Evolutionary conservation across 2,329 filamentous ascomycete species (phyloP).

Genomic region (Colletotrichum lini): DNA sequence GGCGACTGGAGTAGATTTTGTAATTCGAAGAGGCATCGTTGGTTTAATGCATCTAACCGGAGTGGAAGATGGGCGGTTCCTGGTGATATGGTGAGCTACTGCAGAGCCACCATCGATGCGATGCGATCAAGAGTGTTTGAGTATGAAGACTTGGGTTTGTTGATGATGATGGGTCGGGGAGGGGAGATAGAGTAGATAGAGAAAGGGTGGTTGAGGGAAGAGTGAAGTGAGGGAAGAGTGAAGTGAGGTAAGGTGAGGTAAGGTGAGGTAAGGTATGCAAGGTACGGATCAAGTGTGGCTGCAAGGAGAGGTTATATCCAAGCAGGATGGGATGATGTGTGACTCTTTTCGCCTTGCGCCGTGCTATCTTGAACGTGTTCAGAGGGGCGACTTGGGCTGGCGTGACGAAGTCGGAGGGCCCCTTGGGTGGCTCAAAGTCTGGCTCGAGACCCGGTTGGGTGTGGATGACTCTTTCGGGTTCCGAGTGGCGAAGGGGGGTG

Average conservation of each 20-base stretch:
- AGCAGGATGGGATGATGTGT: slow-evolving; percentile 40
- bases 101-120: slow-evolving; percentile 49
- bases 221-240: slow-evolving; percentile 19
- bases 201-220: slow-evolving; percentile 21
- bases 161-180: slow-evolving; percentile 1
- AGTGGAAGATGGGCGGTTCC: slow-evolving; percentile 45
- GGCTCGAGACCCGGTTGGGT: slow-evolving; percentile 35
- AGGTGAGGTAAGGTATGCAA: slow-evolving; percentile 34
- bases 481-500: slow-evolving; percentile 42
- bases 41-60: slow-evolving; percentile 52
- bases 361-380: slow-evolving; percentile 43
- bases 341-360: slow-evolving; percentile 42
- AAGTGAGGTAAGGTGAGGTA: too few relatives aligned
- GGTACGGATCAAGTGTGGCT: slow-evolving; percentile 39
- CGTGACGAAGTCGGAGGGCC: slow-evolving; percentile 44
- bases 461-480: slow-evolving; percentile 48
- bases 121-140: slow-evolving; percentile 32
- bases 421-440: slow-evolving; percentile 42
- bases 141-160: too few relatives aligned
- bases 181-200: slow-evolving; percentile 23
- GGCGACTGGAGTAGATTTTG: slow-evolving; percentile 71
- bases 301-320: slow-evolving; percentile 42
- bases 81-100: slow-evolving; percentile 52
- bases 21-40: slow-evolving; percentile 71
- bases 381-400: slow-evolving; percentile 43